Evolutionary conservation across 805 yeast genomes (phyloP), one percentile per base, ranked within the genome.

Genomic region (Candida hispaniensis): DNA sequence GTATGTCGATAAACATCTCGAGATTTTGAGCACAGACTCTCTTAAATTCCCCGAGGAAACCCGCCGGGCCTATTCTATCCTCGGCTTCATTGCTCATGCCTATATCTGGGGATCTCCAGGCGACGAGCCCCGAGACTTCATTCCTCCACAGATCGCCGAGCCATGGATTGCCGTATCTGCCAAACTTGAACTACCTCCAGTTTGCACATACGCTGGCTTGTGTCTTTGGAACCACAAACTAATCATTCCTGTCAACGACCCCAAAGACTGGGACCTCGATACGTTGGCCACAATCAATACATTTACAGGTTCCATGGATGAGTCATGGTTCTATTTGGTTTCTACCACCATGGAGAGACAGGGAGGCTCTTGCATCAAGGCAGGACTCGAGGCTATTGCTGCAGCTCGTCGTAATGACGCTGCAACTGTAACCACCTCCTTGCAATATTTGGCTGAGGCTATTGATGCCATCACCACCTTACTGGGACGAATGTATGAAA

Each of bases 291-390:
- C 93, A 1, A 69, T 80, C 42, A 73, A 71, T 52, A 83, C 95
- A 1, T 88, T 75, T 53, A 85, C 96, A 0, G 96, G 96, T 1
- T 71, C 83, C 4, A 71, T 76, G 25, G 96, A 86, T 57, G 97
- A 86, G 57, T 71, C 79, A 45, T 86, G 97, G 97, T 86, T 86
- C 54, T 86, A 82, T 55, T 61, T 85, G 41, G 88, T 86, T 7
- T 76, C 91, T 48, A 88, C 83, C 1, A 81, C 73, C 44, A 81
- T 88, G 49, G 97, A 86, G 57, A 67, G 72, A 46, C 72, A 67
- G 41, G 94, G 95, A 25, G 88, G 91, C 0, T 65, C 69, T 8
- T 71, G 82, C 39, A 59, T 86, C 24, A 63, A 64, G 2, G 58
- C 67, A 14, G 94, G 94, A 1, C 52, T 81, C 38, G 71, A 71